Conservation (phyloP, 257 asterid species). For the Solanum rostratum region DNA sequence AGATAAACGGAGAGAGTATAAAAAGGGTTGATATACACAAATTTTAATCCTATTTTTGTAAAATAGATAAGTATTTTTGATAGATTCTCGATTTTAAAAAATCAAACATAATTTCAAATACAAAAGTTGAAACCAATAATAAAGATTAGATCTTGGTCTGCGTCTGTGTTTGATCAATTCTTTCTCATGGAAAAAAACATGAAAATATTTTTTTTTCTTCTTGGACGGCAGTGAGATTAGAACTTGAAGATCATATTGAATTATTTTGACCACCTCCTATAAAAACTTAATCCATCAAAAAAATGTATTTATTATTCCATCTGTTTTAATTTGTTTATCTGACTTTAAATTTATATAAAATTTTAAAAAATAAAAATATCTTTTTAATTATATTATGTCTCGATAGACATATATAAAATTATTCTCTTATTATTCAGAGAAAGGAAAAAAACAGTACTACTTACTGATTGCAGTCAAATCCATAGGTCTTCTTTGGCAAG, state of each 20-base stretch:
- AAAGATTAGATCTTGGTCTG: neutral
- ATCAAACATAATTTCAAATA: neutral
- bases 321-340: neutral
- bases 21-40: neutral
- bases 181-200: neutral
- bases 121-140: neutral
- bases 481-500: neutral
- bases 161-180: neutral
- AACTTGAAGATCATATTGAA: neutral
- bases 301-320: neutral
- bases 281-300: neutral
- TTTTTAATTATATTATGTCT: too few species aligned
- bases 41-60: neutral
- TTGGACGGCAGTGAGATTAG: neutral
- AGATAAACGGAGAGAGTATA: too few species aligned
- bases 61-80: neutral
- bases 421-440: neutral
- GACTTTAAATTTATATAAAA: accelerated
- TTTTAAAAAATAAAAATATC: neutral
- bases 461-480: neutral
- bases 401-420: too few species aligned
- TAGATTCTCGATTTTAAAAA: neutral
- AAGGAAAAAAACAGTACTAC: neutral
- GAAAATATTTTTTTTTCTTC: neutral
- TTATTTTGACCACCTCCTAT: neutral